Evolutionary conservation across 306 rosid species (phyloP).

Genomic region (Herpetospermum pedunculosum): DNA sequence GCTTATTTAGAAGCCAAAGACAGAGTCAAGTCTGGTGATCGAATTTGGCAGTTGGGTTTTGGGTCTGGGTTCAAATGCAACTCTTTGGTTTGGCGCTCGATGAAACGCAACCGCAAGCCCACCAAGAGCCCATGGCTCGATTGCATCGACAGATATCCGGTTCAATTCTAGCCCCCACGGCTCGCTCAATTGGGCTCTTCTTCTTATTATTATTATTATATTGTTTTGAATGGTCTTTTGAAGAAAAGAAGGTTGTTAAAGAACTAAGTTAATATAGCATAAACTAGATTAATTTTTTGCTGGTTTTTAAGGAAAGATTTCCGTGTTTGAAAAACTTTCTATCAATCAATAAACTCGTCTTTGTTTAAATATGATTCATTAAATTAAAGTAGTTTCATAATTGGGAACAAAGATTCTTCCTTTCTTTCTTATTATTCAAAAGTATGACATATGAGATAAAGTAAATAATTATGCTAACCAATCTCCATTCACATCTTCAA

Average conservation of each 20-base stretch:
- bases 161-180: background rate
- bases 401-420: background rate
- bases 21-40: slow-evolving; percentile 61
- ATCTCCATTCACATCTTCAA: slow-evolving; percentile 68
- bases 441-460: slow-evolving; percentile 14
- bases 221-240: background rate
- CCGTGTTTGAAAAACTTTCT: no score
- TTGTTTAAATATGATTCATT: no score
- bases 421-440: background rate
- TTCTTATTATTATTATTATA: background rate
- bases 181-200: background rate
- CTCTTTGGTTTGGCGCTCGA: slow-evolving; percentile 69
- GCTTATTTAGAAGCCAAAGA: slow-evolving; percentile 91
- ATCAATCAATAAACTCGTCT: no score
- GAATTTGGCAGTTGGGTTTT: slow-evolving; percentile 87
- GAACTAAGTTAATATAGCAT: background rate
- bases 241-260: background rate
- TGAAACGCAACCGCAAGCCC: slow-evolving; percentile 51
- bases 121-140: slow-evolving; percentile 71
- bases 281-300: background rate
- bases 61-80: slow-evolving; percentile 98
- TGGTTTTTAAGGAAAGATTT: background rate
- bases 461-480: slow-evolving; percentile 54
- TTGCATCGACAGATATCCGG: slow-evolving; percentile 56
- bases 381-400: no score